Base-by-base conservation (phyloP, 2,329 filamentous ascomycete species). In the Aspergillus fructus region DNA sequence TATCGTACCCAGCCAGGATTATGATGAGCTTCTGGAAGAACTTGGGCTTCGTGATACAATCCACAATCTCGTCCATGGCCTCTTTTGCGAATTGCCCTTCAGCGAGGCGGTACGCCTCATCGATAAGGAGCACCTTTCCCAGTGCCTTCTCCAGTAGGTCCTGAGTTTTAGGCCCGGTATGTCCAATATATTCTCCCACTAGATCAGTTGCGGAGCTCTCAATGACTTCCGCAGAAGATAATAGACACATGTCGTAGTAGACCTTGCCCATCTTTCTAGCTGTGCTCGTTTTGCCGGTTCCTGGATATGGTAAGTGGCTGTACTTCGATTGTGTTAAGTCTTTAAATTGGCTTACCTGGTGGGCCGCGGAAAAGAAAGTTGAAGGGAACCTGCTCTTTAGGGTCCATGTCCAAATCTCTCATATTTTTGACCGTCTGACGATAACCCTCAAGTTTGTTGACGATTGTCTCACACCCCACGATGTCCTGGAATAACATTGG, bases 181-280 rank as follows among this genome's bases (percentile, higher is more conserved):
- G 87, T 0, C 89, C 89, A 0, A 90, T 64, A 59, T 85, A 92
- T 59, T 88, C 77, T 0, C 85, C 89, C 1, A 93, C 78, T 0
- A 93, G 68, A 34, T 92, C 88, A 0, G 85, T 84, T 0, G 87
- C 86, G 0, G 89, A 91, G 46, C 80, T 83, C 53, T 91, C 86
- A 0, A 86, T 68, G 0, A 91, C 86, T 24, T 87, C 82, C 0
- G 78, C 80, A 0, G 77, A 77, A 0, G 83, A 73, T 0, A 93
- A 74, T 34, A 92, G 83, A 0, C 88, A 88, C 79, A 19, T 84
- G 63, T 92, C 85, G 65, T 90, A 92, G 66, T 85, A 93, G 0
- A 93, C 78, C 60, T 90, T 83, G 3, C 89, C 89, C 81, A 93
- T 89, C 59, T 87, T 89, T n/a, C 81, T 76, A 0, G 90, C 90